Evolutionary conservation across 371 early-diverging fungal genomes (phyloP), one percentile per base, ranked within the genome.

Genomic region (Globomyces sp.): DNA sequence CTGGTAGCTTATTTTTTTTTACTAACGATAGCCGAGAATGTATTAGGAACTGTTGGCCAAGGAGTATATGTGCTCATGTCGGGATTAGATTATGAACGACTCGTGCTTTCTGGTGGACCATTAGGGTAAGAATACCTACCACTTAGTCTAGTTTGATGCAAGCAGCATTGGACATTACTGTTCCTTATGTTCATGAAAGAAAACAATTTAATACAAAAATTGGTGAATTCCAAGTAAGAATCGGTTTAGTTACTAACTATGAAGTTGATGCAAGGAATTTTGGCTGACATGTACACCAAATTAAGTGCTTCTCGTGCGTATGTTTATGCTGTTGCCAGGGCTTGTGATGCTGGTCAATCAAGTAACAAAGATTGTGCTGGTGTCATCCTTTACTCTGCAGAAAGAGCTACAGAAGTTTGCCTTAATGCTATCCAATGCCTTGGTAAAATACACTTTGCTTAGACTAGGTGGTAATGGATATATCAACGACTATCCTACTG

Each of bases 31-130:
- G 87, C 67, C 3, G 94, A 91, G 71, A 98, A 96, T 77, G 86
- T 98, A 11, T 77, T 98, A 46, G 96, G 98, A 34, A 73, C 74
- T 52, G 92, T 86, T 13, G 89, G 88, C 63, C 85, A 90, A 71
- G 98, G 98, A 58, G 96, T 96, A n/a, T 96, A 98, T 76, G 96
- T 98, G 3, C 80, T 96, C 57, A 98, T 98, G 96, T 90, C 90
- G 65, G 97, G 96, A 13, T 82, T 98, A 44, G 97, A 98, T 66
- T 80, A 88, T 66, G 98, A 96, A 77, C 86, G 98, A 40, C 78
- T 95, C 40, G 96, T 96, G 1, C 84, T 98, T 3, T 86, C 94
- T 39, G 96, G 90, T 57, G 96, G 96, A n/a, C 96, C 96, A 10
- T 73, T 96, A 2, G 98, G 95, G 24, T 24, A 76, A 61, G 8